Base-by-base conservation (phyloP, 352 stramenopile genomes). In the Globisporangium heterothallicum region DNA sequence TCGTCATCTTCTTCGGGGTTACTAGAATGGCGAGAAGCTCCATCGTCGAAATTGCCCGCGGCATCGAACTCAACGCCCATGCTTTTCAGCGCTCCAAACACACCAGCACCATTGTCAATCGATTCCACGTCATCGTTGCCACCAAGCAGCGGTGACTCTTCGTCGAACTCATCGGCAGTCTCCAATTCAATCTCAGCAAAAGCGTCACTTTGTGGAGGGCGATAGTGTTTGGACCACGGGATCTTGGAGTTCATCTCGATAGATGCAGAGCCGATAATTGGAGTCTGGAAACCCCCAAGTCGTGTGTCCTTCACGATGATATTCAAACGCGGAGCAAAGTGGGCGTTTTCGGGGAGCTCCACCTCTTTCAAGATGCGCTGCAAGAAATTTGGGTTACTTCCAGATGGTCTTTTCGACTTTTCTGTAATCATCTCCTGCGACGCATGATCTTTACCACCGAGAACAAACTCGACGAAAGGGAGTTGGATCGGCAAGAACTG, bases 271-370 rank as follows among this genome's bases (percentile, higher is more conserved):
- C 81, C 88, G 27, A 97, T 65, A 42, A 94, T 92, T 0, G 87
- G 85, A 6, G 64, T 89, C 53, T 84, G 80, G 53, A 93, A 93
- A 2, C 88, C 88, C 36, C 88, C 88, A 1, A 97, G 68, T 29
- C 86, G 81, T 7, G 83, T 93, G 58, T 97, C 88, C 48, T 92
- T 86, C 10, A 96, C 86, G 40, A 92, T 90, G 40, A 96, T 88
- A 47, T 96, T 94, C 19, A 97, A 57, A 3, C 85, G 84, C 24
- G 89, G 86, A 0, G 89, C 72, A 54, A 95, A 97, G 29, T 94
- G 72, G 4, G 85, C 74, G 49, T 97, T 88, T 19, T 88, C 79
- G 0, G 89, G 89, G n/a, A 97, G 49, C 19, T 90, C 66, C 0
- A 97, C 69, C 48, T 84, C 70, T 47, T 96, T 93, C 29, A 95